Base-by-base conservation (phyloP, 805 yeast species). In the Cyberlindnera japonica region DNA sequence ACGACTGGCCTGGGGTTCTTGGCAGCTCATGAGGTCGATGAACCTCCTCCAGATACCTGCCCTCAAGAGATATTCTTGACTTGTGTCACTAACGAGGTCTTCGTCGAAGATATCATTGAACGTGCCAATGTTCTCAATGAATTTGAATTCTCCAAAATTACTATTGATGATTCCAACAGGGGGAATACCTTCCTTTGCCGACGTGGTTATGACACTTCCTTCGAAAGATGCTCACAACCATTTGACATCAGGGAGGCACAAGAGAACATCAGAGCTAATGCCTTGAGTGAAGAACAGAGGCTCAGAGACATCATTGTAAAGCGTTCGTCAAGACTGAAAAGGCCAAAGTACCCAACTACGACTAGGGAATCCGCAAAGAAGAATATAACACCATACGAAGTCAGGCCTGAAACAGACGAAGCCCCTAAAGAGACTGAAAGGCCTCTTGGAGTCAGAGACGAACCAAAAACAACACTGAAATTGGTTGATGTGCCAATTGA, bases 21-120 rank as follows among this genome's bases (percentile, higher is more conserved):
- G n/a, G 55, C 71, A 38, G 53, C 59, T 33, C 30, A 55, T 5
- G 81, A 77, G 27, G 58, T 75, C 7, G 61, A 64, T 2, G 40
- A 43, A 4, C 41, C 50, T 5, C 59, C 67, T 10, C 47, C 39
- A 6, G 55, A 53, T 17, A 36, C 59, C 1, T 57, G 52, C 7
- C 51, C 49, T 1, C 68, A 71, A 49, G 88, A 81, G 55, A 40
- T 81, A 6, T 77, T 75, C 47, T 51, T 82, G 19, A 74, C 85
- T 0, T 69, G 83, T 3, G 70, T 72, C 24, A 39, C 65, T 15
- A 71, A 68, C 4, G 69, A 69, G 26, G 57, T 81, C 13, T 51
- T 59, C 35, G 58, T 79, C 2, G 47, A 45, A 2, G 67, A 75
- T 33, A 65, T 81, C 19, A 46, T 73, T 2, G 67, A 58, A 6